These are phyloP conservation scores for Coemansia sp. DNA, from an alignment of 192 early-diverging fungal species.

Conservation along the genomic window DNA sequence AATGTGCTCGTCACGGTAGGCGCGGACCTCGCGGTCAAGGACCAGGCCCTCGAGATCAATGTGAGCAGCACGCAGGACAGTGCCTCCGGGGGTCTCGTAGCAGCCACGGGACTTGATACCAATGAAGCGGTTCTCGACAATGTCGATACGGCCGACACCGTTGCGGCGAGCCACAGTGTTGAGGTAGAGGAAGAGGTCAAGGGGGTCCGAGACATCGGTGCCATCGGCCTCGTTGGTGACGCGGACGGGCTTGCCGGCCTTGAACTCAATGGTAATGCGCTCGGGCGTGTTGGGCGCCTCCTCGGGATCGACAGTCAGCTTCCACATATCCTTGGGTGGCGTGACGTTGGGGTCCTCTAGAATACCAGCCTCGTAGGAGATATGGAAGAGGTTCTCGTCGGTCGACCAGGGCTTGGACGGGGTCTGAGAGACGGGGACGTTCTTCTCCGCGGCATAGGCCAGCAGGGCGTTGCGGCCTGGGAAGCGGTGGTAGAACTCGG, in stretches of 20 bases:
- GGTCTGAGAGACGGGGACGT: conserved; percentile 94
- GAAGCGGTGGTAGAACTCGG: conserved; percentile 95
- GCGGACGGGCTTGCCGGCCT: conserved; percentile 83
- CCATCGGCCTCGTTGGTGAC: conserved; percentile 81
- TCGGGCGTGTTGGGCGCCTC: conserved; percentile 95
- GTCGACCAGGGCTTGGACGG: conserved; percentile 97
- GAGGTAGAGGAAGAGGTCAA: conserved; percentile 92
- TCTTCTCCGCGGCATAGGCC: conserved; percentile 86
- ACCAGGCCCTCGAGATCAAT: conserved; percentile 94
- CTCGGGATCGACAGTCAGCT: conserved; percentile 95
- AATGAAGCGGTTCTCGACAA: conserved; percentile 99
- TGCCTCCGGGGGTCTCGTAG: conserved; percentile 99
- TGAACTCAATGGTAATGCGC: conserved; percentile 89
- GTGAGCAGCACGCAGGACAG: conserved; percentile 92
- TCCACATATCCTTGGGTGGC: conserved; percentile 99
- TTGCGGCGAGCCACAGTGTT: conserved; percentile 95
- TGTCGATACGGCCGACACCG: conserved; percentile 97
- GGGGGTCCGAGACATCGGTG: conserved; percentile 65
- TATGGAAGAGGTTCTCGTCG: conserved; percentile 99
- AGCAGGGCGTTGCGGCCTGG: conserved; percentile 89
- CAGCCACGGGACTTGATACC: conserved; percentile 99
- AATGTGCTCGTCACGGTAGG: conserved; percentile 90
- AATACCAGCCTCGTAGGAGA: conserved; percentile 97
- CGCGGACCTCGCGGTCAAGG: conserved; percentile 94
- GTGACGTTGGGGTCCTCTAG: conserved; percentile 94